Evolutionary conservation across 1,284 basidiomycete species (phyloP).

Genomic region (Amylostereum chailletii): DNA sequence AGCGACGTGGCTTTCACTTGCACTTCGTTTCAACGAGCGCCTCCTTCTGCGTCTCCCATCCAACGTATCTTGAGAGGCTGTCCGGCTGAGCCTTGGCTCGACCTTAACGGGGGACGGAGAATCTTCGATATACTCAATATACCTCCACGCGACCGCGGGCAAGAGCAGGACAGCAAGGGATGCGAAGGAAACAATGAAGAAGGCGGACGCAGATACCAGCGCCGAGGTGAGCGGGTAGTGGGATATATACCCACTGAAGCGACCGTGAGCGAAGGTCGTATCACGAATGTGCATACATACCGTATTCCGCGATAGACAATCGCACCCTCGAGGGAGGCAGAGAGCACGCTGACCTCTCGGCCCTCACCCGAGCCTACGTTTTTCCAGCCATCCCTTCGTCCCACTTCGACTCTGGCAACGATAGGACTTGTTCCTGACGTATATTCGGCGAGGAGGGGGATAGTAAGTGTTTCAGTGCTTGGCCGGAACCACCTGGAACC

Average conservation of each 20-base stretch:
- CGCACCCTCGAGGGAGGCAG: constrained; percentile 49
- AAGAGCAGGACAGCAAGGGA: constrained; percentile 38
- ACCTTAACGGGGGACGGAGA: background rate
- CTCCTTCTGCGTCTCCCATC: constrained; percentile 18
- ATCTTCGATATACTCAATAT: background rate
- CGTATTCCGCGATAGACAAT: constrained; percentile 58
- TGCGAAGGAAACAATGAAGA: constrained; percentile 41
- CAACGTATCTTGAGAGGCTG: constrained; percentile 15
- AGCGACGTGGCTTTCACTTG: constrained; percentile 13
- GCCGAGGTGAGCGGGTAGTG: constrained; percentile 55
- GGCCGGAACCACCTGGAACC: constrained; percentile 24
- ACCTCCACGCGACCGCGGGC: constrained; percentile 12
- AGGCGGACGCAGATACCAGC: constrained; percentile 35
- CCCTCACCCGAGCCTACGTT: constrained; percentile 56
- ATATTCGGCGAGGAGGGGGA: constrained; percentile 49
- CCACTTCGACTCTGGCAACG: constrained; percentile 51
- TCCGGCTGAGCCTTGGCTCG: constrained; percentile 2
- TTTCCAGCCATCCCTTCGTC: constrained; percentile 63
- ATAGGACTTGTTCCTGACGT: constrained; percentile 37
- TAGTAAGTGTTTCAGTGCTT: constrained; percentile 33
- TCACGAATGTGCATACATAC: constrained; percentile 26
- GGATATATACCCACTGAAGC: constrained; percentile 52
- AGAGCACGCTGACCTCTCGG: constrained; percentile 58
- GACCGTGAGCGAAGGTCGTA: background rate
- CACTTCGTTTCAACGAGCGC: constrained; percentile 20